Evolutionary conservation across 768 basidiomycete species (phyloP).

Genomic region (Tulasnella sp.): DNA sequence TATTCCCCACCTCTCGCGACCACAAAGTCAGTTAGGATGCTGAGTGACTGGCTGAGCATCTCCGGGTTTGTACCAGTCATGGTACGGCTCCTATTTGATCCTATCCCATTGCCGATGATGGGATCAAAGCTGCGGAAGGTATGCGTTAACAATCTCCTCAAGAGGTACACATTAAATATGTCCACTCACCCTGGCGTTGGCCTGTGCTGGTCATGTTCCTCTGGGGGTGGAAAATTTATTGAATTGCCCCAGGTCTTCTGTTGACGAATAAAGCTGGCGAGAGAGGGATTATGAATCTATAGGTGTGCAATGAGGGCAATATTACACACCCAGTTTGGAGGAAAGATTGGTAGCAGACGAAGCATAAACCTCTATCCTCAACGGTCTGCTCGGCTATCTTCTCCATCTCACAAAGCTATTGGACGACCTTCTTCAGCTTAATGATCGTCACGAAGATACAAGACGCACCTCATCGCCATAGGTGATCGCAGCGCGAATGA

Average conservation of each 20-base stretch:
- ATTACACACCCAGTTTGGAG: neutral
- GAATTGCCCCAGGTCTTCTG: neutral
- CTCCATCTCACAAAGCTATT: neutral
- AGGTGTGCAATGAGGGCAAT: no score
- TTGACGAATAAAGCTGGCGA: neutral
- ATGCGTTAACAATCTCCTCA: no score
- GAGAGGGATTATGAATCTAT: no score
- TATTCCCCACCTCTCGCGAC: constrained; percentile 3
- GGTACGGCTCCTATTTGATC: neutral
- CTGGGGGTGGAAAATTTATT: neutral
- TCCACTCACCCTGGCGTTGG: neutral
- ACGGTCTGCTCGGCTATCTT: neutral
- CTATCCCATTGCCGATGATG: neutral
- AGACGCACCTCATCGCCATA: constrained; percentile 10
- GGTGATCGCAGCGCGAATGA: constrained; percentile 9
- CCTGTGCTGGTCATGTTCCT: neutral
- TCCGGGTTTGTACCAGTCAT: neutral
- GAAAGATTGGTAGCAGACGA: constrained; percentile 7
- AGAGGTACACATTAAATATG: no score
- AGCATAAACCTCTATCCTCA: neutral
- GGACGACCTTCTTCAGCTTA: neutral
- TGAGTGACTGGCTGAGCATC: no score
- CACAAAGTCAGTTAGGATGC: neutral
- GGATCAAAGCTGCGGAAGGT: neutral
- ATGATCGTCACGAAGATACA: neutral